Percentiles rank a stretch among this genome's conserved stretches.
Conservation (phyloP, 2,329 filamentous ascomycete genomes). For the Diaporthe sp. region DNA sequence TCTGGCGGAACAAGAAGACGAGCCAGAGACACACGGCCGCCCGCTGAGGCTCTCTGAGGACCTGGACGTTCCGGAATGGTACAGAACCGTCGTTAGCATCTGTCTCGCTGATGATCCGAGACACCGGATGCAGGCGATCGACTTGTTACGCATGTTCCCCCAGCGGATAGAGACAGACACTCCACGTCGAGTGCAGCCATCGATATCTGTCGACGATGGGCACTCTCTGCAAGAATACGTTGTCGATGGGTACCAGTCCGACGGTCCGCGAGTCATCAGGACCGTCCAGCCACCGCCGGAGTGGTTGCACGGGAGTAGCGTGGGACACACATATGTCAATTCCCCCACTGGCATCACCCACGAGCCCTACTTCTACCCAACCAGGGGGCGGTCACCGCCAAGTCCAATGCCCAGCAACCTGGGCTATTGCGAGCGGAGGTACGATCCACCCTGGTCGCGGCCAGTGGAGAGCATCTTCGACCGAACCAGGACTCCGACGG, state of each 20-base stretch:
- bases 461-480: conserved; percentile 22
- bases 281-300: conserved; percentile 54
- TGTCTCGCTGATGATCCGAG: conserved; percentile 83
- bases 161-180: conserved; percentile 41
- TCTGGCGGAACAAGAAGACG: conserved; percentile 86
- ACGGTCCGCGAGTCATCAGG: conserved; percentile 49
- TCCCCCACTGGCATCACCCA: conserved; percentile 48
- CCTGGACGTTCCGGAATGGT: conserved; percentile 80
- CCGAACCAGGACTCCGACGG: conserved; percentile 48
- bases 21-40: conserved; percentile 82
- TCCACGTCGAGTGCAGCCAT: conserved; percentile 42
- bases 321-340: conserved; percentile 50
- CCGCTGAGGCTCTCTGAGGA: conserved; percentile 72
- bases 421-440: conserved; percentile 48
- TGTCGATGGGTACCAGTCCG: conserved; percentile 47
- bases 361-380: conserved; percentile 57
- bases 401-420: conserved; percentile 59
- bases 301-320: conserved; percentile 52
- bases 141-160: conserved; percentile 78
- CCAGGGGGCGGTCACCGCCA: conserved; percentile 64
- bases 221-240: conserved; percentile 52
- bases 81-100: conserved; percentile 76
- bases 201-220: conserved; percentile 53
- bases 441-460: conserved; percentile 40
- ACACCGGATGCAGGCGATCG: conserved; percentile 76